A percentile compares a stretch with the other conserved stretches of the same genome.
phyloP scores from a whole-genome alignment of 306 rosid genomes.

The Luffa acutangula region DNA sequence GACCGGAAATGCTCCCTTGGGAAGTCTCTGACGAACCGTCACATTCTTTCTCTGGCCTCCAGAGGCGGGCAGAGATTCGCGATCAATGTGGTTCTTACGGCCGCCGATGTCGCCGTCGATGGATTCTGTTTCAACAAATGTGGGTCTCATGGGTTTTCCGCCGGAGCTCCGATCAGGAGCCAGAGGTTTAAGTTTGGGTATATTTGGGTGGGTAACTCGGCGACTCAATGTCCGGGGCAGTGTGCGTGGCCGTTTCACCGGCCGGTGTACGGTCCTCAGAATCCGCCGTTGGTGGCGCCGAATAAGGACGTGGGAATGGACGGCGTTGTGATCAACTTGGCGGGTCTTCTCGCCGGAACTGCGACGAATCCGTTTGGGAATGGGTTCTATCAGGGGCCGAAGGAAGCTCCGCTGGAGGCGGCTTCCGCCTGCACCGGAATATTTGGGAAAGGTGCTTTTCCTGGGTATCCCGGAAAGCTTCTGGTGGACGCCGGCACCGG shows the following conservation, averaged over 20 bases:
- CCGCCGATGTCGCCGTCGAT: constrained; percentile 34
- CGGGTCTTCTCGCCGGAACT: constrained; percentile 41
- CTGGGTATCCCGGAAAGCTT: constrained; percentile 43
- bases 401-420: constrained; percentile 57
- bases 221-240: constrained; percentile 50
- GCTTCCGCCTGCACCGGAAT: constrained; percentile 49
- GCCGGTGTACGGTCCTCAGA: constrained; percentile 48
- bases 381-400: constrained; percentile 55
- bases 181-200: constrained; percentile 26
- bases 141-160: constrained; percentile 36
- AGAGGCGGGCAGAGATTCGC: constrained; percentile 24
- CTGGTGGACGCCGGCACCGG: constrained; percentile 32
- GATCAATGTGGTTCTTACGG: constrained; percentile 43
- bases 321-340: constrained; percentile 49
- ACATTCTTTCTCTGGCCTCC: constrained; percentile 31
- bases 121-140: constrained; percentile 51
- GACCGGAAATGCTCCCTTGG: constrained; percentile 31
- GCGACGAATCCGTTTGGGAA: constrained; percentile 47
- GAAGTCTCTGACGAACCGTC: constrained; percentile 32
- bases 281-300: constrained; percentile 39
- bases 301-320: constrained; percentile 68
- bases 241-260: constrained; percentile 69
- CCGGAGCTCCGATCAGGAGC: neutral
- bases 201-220: constrained; percentile 64
- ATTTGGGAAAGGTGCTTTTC: constrained; percentile 53